A percentile compares a stretch with the other conserved stretches of the same genome.
Conservation (phyloP, 495 filamentous ascomycete genomes). For the Chaetomium cochliodes region DNA sequence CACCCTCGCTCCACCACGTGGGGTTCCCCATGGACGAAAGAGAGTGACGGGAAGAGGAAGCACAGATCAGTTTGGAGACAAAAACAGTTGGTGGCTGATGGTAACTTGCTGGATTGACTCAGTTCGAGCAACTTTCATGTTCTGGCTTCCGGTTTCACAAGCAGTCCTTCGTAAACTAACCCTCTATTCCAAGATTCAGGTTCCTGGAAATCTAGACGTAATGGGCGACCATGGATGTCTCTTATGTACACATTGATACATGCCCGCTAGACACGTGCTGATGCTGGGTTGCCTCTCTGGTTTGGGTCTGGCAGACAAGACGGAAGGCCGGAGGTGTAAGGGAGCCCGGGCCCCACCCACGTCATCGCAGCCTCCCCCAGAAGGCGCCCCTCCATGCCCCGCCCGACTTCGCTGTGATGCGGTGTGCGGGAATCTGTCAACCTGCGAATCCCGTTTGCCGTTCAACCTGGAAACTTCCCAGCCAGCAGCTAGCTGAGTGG, state of each 20-base stretch:
- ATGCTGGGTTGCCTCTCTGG: no score
- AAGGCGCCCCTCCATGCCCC: constrained; percentile 12
- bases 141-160: no score
- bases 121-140: not conserved
- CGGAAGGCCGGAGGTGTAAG: not conserved
- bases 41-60: not conserved
- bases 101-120: not conserved
- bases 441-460: not conserved
- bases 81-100: not conserved
- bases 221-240: no score
- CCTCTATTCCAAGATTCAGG: no score
- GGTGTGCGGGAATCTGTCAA: not conserved
- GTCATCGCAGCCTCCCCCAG: constrained; percentile 20
- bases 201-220: no score
- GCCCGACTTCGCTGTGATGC: constrained; percentile 11
- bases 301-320: no score
- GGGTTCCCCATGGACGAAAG: constrained; percentile 1
- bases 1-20: constrained; percentile 16
- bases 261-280: no score
- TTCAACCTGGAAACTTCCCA: constrained; percentile 1
- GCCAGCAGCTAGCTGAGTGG: not conserved
- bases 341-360: constrained; percentile 16
- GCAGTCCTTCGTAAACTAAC: no score
- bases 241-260: no score
- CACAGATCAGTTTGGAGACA: constrained; percentile 8